Base-by-base conservation (phyloP, 306 rosid genomes). In the Macrotyloma uniflorum region DNA sequence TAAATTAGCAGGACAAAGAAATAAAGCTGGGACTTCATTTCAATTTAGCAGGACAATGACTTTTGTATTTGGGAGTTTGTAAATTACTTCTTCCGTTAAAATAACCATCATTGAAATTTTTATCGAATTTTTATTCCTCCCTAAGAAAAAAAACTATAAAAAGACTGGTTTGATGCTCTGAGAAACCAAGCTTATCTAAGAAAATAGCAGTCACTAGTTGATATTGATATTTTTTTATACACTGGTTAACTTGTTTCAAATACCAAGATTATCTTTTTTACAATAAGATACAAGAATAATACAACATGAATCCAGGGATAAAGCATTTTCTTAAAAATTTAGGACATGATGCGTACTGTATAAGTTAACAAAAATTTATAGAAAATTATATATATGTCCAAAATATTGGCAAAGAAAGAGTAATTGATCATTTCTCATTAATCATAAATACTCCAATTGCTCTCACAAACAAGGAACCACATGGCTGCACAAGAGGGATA, bases 11-110 rank as follows among this genome's bases (percentile, higher is more conserved):
- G 6, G 16, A 23, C 13, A 46, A 42, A 47, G 50, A 45, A 78
- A 69, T 36, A 26, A 79, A 35, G 46, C 55, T 70, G 42, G 30
- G 43, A 28, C 82, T 9, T 57, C 18, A 45, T 78, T 67, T 40
- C 46, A 35, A 33, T 78, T 67, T 40, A 64, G 72, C 18, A 23
- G 7, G 30, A 18, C 5, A 45, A 14, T 11, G 23, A 43, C 80
- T 24, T 75, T 22, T 47, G 54, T 50, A 30, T 49, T 46, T 24
- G 47, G 13, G 24, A 46, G 2, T 16, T 49, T 24, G 40, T 20
- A 68, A 49, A 5, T 19, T 49, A 61, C 58, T 18, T 47, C 15
- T 15, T 50, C 38, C 50, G n/a, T 36, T 65, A 3, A 47, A 76
- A 16, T 8, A 36, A 12, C 59, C 55, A 46, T 16, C 22, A 18